Base-by-base conservation (phyloP, 257 asterid species). In the Catharanthus roseus region DNA sequence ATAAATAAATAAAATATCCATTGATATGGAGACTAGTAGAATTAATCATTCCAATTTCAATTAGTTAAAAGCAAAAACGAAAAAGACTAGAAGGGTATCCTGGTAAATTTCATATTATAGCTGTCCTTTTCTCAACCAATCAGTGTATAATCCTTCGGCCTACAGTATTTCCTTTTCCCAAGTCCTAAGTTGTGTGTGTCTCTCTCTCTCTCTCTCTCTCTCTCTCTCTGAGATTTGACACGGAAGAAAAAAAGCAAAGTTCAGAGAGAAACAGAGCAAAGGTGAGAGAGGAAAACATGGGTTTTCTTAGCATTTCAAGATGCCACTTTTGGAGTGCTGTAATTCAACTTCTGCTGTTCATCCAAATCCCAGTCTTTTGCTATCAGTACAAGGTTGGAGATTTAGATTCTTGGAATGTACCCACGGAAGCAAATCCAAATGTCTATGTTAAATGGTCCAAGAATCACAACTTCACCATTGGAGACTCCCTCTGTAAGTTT, bases 401-500 rank as follows among this genome's bases (percentile, higher is more conserved):
- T 81, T 80, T 95, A 68, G 68, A 78, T 73, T 86, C 80, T 39
- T 95, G 98, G 99, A 80, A 82, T 75, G 58, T 85, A 21, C 99
- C 97, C 67, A 21, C 86, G 31, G 73, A 85, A n/a, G 77, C 89
- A 60, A 89, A 89, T 69, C 84, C 85, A 31, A 77, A 86, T 68
- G 54, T 87, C 76, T 95, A 87, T 81, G 60, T 62, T 73, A 76
- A 77, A 44, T 95, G 99, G 99, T 74, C 97, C 77, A 82, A 84
- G 36, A 64, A 62, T 76, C 85, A 87, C 77, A 57, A 60, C 45
- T 78, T 95, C 88, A 83, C 65, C 50, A 70, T 86, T 36, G 97
- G 97, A 65, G 99, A 95, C 67, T 84, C 97, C 55, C 63, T 95
- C 51, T 87, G 99, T 95, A 88, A 95, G 90, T 84, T 51, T n/a